Evolutionary conservation across 2,329 filamentous ascomycete species (phyloP).

Genomic region (Cyanodermella asteris): DNA sequence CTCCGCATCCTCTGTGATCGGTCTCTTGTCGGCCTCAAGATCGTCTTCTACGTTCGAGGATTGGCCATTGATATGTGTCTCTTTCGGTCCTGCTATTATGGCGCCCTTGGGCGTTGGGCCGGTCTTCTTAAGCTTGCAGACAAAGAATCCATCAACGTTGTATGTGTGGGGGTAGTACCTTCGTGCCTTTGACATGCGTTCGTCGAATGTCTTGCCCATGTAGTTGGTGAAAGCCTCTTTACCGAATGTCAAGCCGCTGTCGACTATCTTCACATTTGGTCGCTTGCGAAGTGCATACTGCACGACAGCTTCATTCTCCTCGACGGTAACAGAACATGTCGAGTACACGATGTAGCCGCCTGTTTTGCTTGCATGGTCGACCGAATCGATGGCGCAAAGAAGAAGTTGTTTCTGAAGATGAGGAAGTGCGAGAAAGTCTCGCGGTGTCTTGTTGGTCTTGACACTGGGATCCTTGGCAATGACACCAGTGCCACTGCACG

Average conservation of each 20-base stretch:
- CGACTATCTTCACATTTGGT: slow-evolving; percentile 82
- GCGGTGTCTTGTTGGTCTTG: slow-evolving; percentile 95
- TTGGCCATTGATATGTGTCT: slow-evolving; percentile 5
- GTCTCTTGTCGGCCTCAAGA: slow-evolving; percentile 8
- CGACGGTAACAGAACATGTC: slow-evolving; percentile 82
- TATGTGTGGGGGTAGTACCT: slow-evolving; percentile 79
- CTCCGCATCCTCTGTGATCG: slow-evolving; percentile 8
- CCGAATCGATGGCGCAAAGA: slow-evolving; percentile 80
- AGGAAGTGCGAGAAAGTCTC: slow-evolving; percentile 80
- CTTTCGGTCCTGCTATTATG: slow-evolving; percentile 6
- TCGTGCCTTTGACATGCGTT: slow-evolving; percentile 59
- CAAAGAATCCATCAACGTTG: slow-evolving; percentile 96
- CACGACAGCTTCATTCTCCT: slow-evolving; percentile 86
- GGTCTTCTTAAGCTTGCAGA: slow-evolving; percentile 89
- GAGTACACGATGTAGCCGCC: slow-evolving; percentile 94
- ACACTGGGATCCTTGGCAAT: slow-evolving; percentile 93
- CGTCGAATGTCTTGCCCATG: slow-evolving; percentile 79
- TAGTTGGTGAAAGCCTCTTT: slow-evolving; percentile 81
- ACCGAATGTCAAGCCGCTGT: slow-evolving; percentile 75
- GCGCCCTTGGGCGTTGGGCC: slow-evolving; percentile 36
- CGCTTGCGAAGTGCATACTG: slow-evolving; percentile 81
- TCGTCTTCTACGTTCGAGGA: slow-evolving; percentile 2
- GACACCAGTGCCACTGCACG: slow-evolving; percentile 90
- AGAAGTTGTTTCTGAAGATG: slow-evolving; percentile 91
- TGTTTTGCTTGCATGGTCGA: slow-evolving; percentile 76